Evolutionary conservation across 768 basidiomycete species (phyloP), one percentile per base, ranked within the genome.

Genomic region (Thelephora aurantiotincta): DNA sequence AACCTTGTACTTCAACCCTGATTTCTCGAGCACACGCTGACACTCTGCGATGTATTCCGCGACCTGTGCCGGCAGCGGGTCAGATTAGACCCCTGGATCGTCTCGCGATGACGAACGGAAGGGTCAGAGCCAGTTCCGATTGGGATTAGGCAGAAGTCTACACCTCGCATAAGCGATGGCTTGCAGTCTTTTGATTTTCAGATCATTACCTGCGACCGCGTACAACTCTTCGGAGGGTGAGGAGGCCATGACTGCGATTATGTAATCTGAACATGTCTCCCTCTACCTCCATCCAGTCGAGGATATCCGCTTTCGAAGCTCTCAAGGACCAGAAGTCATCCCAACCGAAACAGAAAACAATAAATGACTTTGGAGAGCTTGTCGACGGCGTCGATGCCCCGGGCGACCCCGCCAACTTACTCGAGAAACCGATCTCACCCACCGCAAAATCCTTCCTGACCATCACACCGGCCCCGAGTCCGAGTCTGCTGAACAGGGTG

Each of bases 81-180:
- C 20, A 11, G 11, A 33, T 16, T n/a, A 47, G 12, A n/a, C n/a
- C 5, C 35, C 22, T 22, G 35, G 11, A 18, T 22, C 5, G 12
- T 20, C 30, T 14, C 22, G 9, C 38, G 11, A 9, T 16, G 16
- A 50, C 73, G 42, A 52, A 83, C 89, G 5, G 85, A 89, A 19
- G 85, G 65, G 26, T 78, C 74, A 13, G 26, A 9, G 26, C 62
- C 75, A 2, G 83, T 86, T 48, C 89, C 89, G 47, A 92, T 82
- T 11, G 89, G 90, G 48, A 91, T 80, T 35, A 92, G 75, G 57
- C 89, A 92, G 58, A 93, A 90, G 62, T 92, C 89, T 89, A 50
- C 34, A 16, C n/a, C 35, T 6, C 12, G 44, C 23, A 35, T 47
- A 22, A 35, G 16, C 35, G 26, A 45, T 52, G 35, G 42, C 48